Evolutionary conservation across 768 basidiomycete species (phyloP).

Genomic region (Dioszegia hungarica): DNA sequence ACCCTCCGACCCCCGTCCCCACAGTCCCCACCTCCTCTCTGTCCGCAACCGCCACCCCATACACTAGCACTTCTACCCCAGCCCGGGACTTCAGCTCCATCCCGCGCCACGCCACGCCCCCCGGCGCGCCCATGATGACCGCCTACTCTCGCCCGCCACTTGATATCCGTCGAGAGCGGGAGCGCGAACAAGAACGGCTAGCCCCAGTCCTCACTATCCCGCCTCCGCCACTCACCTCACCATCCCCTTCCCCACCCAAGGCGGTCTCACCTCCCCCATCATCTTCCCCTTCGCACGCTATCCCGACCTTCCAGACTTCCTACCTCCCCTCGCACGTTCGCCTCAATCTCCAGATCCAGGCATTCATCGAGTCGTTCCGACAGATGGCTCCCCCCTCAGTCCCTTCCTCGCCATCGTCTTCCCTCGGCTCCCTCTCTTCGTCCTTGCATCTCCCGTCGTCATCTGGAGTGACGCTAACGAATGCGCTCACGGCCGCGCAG

Average conservation of each 20-base stretch:
- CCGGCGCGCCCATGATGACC: too few species aligned
- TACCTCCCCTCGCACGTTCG: slow-evolving; percentile 62
- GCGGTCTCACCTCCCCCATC: too few species aligned
- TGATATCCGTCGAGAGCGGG: too few species aligned
- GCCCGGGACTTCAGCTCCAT: too few species aligned
- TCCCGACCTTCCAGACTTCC: slow-evolving; percentile 49
- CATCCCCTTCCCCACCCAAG: too few species aligned
- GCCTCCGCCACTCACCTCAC: background rate
- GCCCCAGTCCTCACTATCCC: background rate
- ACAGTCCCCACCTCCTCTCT: background rate
- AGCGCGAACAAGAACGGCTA: too few species aligned
- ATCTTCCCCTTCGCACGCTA: too few species aligned
- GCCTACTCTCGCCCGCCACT: too few species aligned
- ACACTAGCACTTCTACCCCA: too few species aligned
- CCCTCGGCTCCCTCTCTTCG: slow-evolving; percentile 44
- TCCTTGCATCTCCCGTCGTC: slow-evolving; percentile 9
- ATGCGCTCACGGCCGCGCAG: slow-evolving; percentile 51
- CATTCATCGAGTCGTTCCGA: slow-evolving; percentile 76
- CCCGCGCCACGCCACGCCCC: background rate
- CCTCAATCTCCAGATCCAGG: slow-evolving; percentile 79
- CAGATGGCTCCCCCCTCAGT: slow-evolving; percentile 53
- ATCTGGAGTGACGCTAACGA: slow-evolving; percentile 20
- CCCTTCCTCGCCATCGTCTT: slow-evolving; percentile 73
- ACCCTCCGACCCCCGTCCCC: background rate
- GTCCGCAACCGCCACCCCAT: too few species aligned